phyloP scores from a whole-genome alignment of 331 rosid species.

The Rhamnella rubrinervis region DNA sequence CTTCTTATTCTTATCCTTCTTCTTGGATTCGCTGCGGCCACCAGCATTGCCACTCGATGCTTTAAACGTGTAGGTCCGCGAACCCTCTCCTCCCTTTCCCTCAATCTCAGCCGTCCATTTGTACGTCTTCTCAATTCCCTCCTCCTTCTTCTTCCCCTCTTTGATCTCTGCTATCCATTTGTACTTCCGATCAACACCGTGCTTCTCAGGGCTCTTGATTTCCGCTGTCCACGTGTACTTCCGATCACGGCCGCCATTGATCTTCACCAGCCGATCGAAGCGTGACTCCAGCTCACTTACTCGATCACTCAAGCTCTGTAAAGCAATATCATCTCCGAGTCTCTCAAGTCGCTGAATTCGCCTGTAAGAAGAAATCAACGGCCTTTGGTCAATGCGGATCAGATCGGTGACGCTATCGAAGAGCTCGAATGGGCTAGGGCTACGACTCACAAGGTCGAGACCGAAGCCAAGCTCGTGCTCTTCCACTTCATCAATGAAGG shows the following conservation, averaged over 20 bases:
- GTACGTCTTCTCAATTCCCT: slow-evolving; percentile 41
- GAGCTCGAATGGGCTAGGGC: slow-evolving; percentile 31
- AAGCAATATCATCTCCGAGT: slow-evolving; percentile 33
- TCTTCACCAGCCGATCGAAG: slow-evolving; percentile 55
- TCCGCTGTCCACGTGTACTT: slow-evolving; percentile 88
- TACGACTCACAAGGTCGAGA: slow-evolving; percentile 20
- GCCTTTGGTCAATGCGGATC: slow-evolving; percentile 40
- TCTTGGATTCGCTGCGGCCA: slow-evolving; percentile 24
- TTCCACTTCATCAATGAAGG: slow-evolving; percentile 49
- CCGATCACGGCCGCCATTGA: slow-evolving; percentile 40
- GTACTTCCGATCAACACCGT: slow-evolving; percentile 71
- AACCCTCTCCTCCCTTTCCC: slow-evolving; percentile 54
- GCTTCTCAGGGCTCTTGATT: slow-evolving; percentile 55
- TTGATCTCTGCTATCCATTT: slow-evolving; percentile 66
- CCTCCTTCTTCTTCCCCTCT: slow-evolving; percentile 34
- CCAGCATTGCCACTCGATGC: slow-evolving; percentile 40
- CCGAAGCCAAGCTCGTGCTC: slow-evolving; percentile 40
- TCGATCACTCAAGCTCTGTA: slow-evolving; percentile 56
- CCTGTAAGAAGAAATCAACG: slow-evolving; percentile 32
- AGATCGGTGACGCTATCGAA: slow-evolving; percentile 53
- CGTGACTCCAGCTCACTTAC: slow-evolving; percentile 66
- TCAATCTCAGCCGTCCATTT: slow-evolving; percentile 85
- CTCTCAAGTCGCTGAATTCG: slow-evolving; percentile 51
- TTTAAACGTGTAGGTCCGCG: slow-evolving; percentile 54
- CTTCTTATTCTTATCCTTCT: slow-evolving; percentile 25